Evolutionary conservation across 768 basidiomycete genomes (phyloP).

Genomic region (Lepiota brunneoincarnata): DNA sequence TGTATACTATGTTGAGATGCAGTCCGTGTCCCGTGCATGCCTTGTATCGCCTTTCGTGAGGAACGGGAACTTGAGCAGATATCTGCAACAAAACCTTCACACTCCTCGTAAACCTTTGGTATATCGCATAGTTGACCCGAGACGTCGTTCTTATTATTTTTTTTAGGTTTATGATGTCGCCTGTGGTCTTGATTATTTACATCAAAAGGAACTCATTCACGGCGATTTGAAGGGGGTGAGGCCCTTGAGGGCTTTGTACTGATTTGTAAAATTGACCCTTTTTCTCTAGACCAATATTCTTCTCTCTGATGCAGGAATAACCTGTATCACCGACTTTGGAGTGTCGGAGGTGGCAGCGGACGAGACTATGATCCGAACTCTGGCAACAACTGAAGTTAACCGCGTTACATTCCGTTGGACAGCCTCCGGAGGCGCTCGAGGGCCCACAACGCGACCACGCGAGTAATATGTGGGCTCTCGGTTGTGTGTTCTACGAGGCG

Average conservation of each 20-base stretch:
- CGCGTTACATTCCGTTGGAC: constrained; percentile 17
- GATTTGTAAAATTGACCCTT: not conserved
- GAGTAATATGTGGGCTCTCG: constrained; percentile 19
- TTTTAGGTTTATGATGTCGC: constrained; percentile 14
- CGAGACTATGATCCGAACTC: constrained; percentile 5
- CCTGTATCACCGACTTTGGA: constrained; percentile 20
- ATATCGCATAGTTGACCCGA: not conserved
- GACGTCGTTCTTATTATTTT: no score
- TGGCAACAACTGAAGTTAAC: not conserved
- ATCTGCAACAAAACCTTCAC: not conserved
- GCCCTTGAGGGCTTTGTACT: no score
- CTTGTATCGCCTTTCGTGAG: constrained; percentile 14
- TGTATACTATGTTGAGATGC: not conserved
- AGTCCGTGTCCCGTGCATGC: not conserved
- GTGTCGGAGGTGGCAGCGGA: constrained; percentile 10
- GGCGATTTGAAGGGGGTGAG: constrained; percentile 20
- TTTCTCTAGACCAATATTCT: constrained; percentile 18
- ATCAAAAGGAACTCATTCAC: constrained; percentile 14
- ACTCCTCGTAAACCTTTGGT: not conserved
- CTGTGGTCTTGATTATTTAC: constrained; percentile 14
- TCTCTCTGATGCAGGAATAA: constrained; percentile 6
- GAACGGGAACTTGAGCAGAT: constrained; percentile 8
- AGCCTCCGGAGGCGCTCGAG: constrained; percentile 19
- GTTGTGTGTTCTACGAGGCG: constrained; percentile 19
- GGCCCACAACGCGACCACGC: not conserved